phyloP scores from a whole-genome alignment of 2,329 filamentous ascomycete genomes.

The Apiospora aurea region DNA sequence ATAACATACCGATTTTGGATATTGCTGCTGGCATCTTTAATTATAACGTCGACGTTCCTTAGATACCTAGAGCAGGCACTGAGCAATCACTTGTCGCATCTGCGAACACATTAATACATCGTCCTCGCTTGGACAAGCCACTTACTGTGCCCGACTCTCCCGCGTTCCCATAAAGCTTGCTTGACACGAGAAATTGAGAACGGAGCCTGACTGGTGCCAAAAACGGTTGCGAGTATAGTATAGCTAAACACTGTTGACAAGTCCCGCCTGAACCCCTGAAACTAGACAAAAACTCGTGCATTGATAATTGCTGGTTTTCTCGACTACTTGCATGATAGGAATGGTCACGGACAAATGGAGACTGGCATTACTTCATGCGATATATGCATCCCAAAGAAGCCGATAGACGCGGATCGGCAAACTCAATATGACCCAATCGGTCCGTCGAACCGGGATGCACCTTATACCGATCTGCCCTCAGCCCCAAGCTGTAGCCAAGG shows the following conservation, averaged over 20 bases:
- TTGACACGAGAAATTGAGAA: no score
- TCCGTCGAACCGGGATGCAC: not conserved
- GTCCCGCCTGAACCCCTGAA: not conserved
- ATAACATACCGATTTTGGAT: constrained; percentile 34
- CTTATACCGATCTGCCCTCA: not conserved
- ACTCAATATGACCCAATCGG: not conserved
- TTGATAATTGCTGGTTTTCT: not conserved
- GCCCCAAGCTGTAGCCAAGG: not conserved
- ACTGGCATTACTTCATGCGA: not conserved
- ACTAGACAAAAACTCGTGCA: not conserved
- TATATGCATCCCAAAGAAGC: not conserved
- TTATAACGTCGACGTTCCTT: not conserved
- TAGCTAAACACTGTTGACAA: not conserved
- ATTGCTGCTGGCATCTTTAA: constrained; percentile 37
- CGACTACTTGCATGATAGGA: not conserved
- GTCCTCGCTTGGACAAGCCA: not conserved
- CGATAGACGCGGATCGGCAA: not conserved
- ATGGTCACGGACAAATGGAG: not conserved
- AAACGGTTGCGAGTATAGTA: no score
- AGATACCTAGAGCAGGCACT: constrained; percentile 1
- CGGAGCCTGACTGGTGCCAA: not conserved
- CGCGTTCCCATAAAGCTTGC: no score
- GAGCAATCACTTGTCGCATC: not conserved
- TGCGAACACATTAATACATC: not conserved
- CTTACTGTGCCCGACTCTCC: no score